Evolutionary conservation across 2,329 filamentous ascomycete genomes (phyloP).

Genomic region (Rasamsonia emersonii): DNA sequence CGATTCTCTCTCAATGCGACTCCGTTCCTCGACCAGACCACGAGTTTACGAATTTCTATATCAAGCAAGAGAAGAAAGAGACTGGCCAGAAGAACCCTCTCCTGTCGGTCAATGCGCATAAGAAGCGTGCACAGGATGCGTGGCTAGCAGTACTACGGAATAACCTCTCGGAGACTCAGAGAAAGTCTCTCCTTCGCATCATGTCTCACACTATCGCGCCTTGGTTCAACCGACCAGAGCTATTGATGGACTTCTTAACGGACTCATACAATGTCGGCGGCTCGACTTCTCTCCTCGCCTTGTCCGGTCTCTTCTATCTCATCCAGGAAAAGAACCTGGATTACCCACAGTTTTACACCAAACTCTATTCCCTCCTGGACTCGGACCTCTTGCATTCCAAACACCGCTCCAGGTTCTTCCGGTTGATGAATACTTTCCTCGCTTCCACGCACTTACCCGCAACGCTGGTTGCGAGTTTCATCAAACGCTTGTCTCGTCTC

Average conservation of each 20-base stretch:
- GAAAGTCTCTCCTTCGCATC: constrained; percentile 67
- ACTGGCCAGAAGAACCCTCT: constrained; percentile 45
- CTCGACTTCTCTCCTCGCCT: constrained; percentile 73
- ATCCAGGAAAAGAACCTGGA: constrained; percentile 92
- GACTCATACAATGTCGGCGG: constrained; percentile 84
- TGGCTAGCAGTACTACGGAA: constrained; percentile 69
- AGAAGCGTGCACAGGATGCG: constrained; percentile 71
- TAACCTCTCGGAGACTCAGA: constrained; percentile 61
- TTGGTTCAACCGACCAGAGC: constrained; percentile 80
- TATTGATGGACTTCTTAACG: constrained; percentile 94
- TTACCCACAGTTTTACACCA: constrained; percentile 87
- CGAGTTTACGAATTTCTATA: constrained; percentile 29
- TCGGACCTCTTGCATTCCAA: constrained; percentile 82
- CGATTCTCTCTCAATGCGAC: constrained; percentile 47
- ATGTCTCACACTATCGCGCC: constrained; percentile 74
- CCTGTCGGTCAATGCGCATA: constrained; percentile 60
- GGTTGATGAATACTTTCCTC: constrained; percentile 83
- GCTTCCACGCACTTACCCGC: constrained; percentile 87
- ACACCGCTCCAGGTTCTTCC: constrained; percentile 87
- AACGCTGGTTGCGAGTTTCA: constrained; percentile 83
- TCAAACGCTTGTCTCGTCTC: constrained; percentile 82
- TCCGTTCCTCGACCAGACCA: constrained; percentile 49
- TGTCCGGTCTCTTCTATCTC: constrained; percentile 90
- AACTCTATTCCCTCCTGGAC: constrained; percentile 88
- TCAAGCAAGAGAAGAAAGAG: constrained; percentile 52